Base-by-base conservation (phyloP, 805 yeast genomes). In the Metschnikowia arizonensis region DNA sequence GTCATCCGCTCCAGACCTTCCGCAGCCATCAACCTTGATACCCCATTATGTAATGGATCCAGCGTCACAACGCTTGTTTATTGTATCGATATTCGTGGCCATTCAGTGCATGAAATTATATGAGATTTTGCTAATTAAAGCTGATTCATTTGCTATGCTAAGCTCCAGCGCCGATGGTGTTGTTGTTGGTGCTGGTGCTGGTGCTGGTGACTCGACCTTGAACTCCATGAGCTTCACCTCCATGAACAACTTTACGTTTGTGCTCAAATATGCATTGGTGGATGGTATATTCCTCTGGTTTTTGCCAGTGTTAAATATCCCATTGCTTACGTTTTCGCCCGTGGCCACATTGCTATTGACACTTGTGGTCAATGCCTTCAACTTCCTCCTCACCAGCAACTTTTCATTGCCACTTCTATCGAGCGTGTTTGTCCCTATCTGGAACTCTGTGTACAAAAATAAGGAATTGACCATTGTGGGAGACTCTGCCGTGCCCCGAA, bases 61-160 rank as follows among this genome's bases (percentile, higher is more conserved):
- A 5, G 87, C 87, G 2, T 79, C 86, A 11, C 99, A 91, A 62
- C 70, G 96, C 49, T 63, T 81, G 29, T 74, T 87, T 45, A 74
- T 81, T 2, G 61, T 82, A n/a, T 77, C 87, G 1, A 49, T 86
- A 9, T 87, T 88, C 59, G 68, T 77, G 2, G 70, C 85, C 28
- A 72, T 91, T n/a, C 97, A 90, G 63, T 78, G 87, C n/a, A 85
- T 85, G 78, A 91, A 93, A 60, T 46, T 87, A 1, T 86, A 85
- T 54, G 95, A 88, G 59, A 63, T 86, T 33, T 65, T 82, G 28
- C 61, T 80, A 18, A 64, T 86, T 46, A 81, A 82, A 54, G 72
- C 77, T 21, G 76, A 72, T 14, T 45, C 50, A 2, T 52, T 44
- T 32, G 45, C 49, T 3, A 19, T 40, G 24, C 31, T 36, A 7